Conservation (phyloP, 306 rosid species). For the Pyrus communis region DNA sequence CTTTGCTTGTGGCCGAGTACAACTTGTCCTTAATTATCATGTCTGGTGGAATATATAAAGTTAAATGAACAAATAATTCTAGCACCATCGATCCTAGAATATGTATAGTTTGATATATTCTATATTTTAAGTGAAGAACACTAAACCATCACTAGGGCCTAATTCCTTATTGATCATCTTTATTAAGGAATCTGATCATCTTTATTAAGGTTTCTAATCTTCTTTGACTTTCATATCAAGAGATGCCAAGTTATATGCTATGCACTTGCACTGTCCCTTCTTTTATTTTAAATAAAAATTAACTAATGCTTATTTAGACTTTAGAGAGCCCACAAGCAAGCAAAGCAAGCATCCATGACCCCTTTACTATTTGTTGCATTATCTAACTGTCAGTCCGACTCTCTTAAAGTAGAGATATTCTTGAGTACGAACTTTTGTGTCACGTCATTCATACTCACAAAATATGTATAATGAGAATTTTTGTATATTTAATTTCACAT, state of each 20-base stretch:
- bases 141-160: background rate
- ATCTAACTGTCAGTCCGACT: too few species aligned
- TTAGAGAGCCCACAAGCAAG: constrained; percentile 5
- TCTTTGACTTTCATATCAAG: constrained; percentile 17
- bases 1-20: constrained; percentile 33
- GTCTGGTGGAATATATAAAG: constrained; percentile 28
- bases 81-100: background rate
- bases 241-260: constrained; percentile 2
- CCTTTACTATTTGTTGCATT: background rate
- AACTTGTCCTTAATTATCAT: constrained; percentile 3
- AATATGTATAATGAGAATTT: too few species aligned
- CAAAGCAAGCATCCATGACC: background rate
- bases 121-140: background rate
- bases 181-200: constrained; percentile 13
- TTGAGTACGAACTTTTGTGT: too few species aligned
- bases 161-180: background rate
- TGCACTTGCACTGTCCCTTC: background rate
- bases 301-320: background rate
- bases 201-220: constrained; percentile 15
- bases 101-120: background rate
- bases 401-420: too few species aligned
- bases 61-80: background rate
- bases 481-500: too few species aligned
- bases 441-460: background rate
- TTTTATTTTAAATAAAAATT: background rate